A percentile compares a stretch with the other conserved stretches of the same genome.
Evolutionary conservation across 2,329 filamentous ascomycete species (phyloP).

Genomic region (Verruconis gallopava): DNA sequence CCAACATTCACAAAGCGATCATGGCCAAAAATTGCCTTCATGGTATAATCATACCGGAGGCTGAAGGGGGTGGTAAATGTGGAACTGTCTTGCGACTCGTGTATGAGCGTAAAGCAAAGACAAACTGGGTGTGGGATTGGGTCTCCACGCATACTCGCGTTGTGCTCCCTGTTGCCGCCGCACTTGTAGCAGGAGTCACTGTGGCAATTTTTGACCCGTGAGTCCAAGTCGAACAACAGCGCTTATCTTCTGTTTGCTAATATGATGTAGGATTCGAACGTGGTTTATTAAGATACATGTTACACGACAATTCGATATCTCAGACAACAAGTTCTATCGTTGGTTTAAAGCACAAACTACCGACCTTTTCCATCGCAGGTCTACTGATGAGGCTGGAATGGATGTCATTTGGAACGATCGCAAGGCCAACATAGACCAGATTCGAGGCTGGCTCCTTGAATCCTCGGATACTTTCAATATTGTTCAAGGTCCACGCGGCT

Average conservation of each 20-base stretch:
- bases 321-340: slow-evolving; percentile 58
- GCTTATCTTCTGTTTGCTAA: slow-evolving; percentile 10
- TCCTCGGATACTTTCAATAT: slow-evolving; percentile 87
- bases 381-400: slow-evolving; percentile 54
- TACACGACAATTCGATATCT: slow-evolving; percentile 60
- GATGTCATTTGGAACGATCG: slow-evolving; percentile 80
- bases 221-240: slow-evolving; percentile 12
- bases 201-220: slow-evolving; percentile 80
- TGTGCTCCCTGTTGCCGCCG: slow-evolving; percentile 70
- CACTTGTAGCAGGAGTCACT: slow-evolving; percentile 67
- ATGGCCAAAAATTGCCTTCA: slow-evolving; percentile 91
- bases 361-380: slow-evolving; percentile 46
- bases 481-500: slow-evolving; percentile 81
- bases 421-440: slow-evolving; percentile 65
- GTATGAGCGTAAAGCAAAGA: slow-evolving; percentile 68
- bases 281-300: slow-evolving; percentile 87
- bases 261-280: slow-evolving; percentile 50
- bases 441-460: slow-evolving; percentile 77
- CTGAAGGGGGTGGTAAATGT: slow-evolving; percentile 56
- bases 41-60: slow-evolving; percentile 58
- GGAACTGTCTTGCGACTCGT: slow-evolving; percentile 70
- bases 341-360: slow-evolving; percentile 69
- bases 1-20: slow-evolving; percentile 58
- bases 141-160: slow-evolving; percentile 74
- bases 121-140: slow-evolving; percentile 78